phyloP scores from a whole-genome alignment of 2,329 filamentous ascomycete genomes.

The Colletotrichum orbiculare region DNA sequence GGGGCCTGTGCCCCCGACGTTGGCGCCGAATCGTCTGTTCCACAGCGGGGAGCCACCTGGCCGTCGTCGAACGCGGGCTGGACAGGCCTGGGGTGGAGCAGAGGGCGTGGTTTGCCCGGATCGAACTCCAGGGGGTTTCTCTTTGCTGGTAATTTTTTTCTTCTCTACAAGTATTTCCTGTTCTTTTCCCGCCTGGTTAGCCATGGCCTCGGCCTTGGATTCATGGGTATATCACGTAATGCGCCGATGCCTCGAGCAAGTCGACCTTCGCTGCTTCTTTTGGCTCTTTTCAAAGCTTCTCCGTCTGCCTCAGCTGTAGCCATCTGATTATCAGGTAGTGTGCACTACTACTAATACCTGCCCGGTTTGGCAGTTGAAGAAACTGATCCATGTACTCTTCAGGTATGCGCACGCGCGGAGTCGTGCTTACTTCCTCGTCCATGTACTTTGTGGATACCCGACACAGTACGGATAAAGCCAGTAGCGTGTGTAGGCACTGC shows the following conservation, averaged over 20 bases:
- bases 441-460: no score
- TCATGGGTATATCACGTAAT: neutral
- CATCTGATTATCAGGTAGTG: no score
- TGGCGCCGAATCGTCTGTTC: constrained; percentile 35
- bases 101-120: constrained; percentile 6
- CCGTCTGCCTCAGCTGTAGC: neutral
- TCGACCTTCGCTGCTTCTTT: constrained; percentile 10
- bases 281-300: constrained; percentile 2
- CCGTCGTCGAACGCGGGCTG: neutral
- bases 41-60: constrained; percentile 20
- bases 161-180: neutral
- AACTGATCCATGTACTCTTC: no score
- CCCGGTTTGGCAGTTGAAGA: no score
- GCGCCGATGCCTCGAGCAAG: constrained; percentile 17
- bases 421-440: no score
- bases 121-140: neutral
- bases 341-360: no score
- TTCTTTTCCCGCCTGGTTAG: neutral
- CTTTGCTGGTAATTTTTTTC: constrained; percentile 7
- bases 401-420: no score
- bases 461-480: no score
- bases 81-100: constrained; percentile 25
- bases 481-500: neutral
- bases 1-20: constrained; percentile 25
- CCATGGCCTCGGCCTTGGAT: neutral